Percentiles rank a stretch among this genome's conserved stretches.
Evolutionary conservation across 2,329 filamentous ascomycete genomes (phyloP).

Genomic region (Colletotrichum sojae): DNA sequence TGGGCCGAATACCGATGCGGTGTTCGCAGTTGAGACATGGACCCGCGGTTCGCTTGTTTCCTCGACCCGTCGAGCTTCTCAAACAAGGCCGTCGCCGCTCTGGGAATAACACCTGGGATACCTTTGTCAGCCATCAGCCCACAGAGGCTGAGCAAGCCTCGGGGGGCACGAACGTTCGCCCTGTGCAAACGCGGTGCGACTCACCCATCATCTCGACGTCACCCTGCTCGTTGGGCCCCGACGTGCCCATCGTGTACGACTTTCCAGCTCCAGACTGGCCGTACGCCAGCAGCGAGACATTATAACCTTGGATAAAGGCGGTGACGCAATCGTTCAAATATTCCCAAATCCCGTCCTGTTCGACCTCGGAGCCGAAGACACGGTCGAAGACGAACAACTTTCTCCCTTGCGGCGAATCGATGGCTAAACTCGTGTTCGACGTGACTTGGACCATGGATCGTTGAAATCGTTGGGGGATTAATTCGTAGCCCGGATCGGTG

Average conservation of each 20-base stretch:
- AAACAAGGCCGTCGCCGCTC: constrained; percentile 88
- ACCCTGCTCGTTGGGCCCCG: constrained; percentile 83
- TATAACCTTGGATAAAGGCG: constrained; percentile 96
- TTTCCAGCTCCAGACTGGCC: constrained; percentile 98
- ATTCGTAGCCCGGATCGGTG: constrained; percentile 90
- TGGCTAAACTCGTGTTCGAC: constrained; percentile 85
- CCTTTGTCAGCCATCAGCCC: constrained; percentile 7
- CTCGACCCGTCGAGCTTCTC: constrained; percentile 81
- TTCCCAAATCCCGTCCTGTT: constrained; percentile 93
- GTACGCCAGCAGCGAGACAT: constrained; percentile 97
- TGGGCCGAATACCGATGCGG: constrained; percentile 83
- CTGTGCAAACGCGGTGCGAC: constrained; percentile 49
- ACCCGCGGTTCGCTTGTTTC: constrained; percentile 69
- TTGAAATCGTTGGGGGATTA: constrained; percentile 96
- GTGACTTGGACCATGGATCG: constrained; percentile 92
- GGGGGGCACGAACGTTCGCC: neutral
- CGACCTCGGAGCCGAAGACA: constrained; percentile 87
- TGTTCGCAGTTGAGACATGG: constrained; percentile 83
- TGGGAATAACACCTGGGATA: constrained; percentile 89
- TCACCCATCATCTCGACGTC: constrained; percentile 83
- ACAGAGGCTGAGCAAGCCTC: neutral
- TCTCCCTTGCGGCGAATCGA: constrained; percentile 92
- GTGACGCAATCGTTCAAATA: constrained; percentile 92
- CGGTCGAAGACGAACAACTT: constrained; percentile 98
- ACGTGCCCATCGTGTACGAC: constrained; percentile 99